Percentiles rank a stretch among this genome's conserved stretches.
These are phyloP conservation scores for Hypoxylon sp. DNA, from an alignment of 2,329 filamentous ascomycete species.

Conservation along the genomic window DNA sequence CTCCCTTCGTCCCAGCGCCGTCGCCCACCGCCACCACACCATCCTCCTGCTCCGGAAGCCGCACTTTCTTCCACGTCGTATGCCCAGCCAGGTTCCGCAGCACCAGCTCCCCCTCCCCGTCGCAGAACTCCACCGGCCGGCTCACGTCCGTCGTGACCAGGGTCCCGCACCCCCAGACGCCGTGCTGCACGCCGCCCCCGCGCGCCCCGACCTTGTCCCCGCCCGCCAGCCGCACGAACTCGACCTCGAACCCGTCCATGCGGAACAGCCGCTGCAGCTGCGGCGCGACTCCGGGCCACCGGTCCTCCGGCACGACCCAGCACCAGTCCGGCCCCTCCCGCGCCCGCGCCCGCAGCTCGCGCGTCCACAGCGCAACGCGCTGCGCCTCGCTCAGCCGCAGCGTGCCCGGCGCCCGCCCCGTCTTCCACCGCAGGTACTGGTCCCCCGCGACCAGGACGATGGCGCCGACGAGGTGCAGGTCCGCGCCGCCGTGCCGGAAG, in stretches of 20 bases:
- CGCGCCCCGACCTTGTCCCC: conserved; percentile 31
- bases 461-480: conserved; percentile 51
- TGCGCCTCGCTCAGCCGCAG: conserved; percentile 42
- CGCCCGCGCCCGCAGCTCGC: conserved; percentile 7
- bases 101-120: not conserved
- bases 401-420: conserved; percentile 10
- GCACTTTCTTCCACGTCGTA: conserved; percentile 20
- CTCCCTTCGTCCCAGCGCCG: not conserved
- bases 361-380: conserved; percentile 47
- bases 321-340: conserved; percentile 14
- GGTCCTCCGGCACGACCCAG: conserved; percentile 25
- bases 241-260: conserved; percentile 11
- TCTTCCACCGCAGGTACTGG: conserved; percentile 43
- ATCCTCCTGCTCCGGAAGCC: not conserved
- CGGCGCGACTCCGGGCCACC: not conserved
- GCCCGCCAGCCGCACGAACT: conserved; percentile 32
- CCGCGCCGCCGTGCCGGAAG: conserved; percentile 46
- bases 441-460: conserved; percentile 51
- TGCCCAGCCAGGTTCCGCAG: conserved; percentile 9
- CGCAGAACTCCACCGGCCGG: conserved; percentile 31
- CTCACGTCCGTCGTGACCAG: conserved; percentile 32
- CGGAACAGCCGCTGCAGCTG: not conserved
- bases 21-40: not conserved
- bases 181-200: conserved; percentile 2
- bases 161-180: conserved; percentile 22